Percentiles rank a stretch among this genome's conserved stretches.
These are phyloP conservation scores for Agrocybe praecox DNA, from an alignment of 768 basidiomycete genomes.

Conservation along the genomic window DNA sequence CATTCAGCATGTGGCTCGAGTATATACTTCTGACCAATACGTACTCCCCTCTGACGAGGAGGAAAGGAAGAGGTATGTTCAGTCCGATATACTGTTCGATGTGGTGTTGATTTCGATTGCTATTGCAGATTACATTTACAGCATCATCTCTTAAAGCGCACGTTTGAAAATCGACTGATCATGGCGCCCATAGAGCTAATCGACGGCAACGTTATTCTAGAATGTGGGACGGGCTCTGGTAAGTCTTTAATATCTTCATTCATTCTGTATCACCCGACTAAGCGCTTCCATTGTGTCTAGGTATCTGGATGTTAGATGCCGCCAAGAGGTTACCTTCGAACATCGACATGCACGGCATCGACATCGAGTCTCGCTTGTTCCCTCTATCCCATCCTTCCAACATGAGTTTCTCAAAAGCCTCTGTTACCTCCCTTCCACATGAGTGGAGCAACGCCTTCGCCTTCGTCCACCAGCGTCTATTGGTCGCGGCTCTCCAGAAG, in stretches of 20 bases:
- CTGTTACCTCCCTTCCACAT: slow-evolving; percentile 12
- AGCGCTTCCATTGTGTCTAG: neutral
- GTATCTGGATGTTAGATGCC: slow-evolving; percentile 22
- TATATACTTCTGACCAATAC: slow-evolving; percentile 10
- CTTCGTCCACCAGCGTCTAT: slow-evolving; percentile 22
- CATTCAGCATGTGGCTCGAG: slow-evolving; percentile 5
- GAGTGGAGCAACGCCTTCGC: slow-evolving; percentile 19
- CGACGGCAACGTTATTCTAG: slow-evolving; percentile 14
- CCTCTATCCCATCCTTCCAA: slow-evolving; percentile 13
- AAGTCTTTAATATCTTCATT: neutral
- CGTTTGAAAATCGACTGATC: slow-evolving; percentile 14
- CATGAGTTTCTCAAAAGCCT: slow-evolving; percentile 12
- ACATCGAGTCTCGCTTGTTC: slow-evolving; percentile 22
- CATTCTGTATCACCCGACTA: neutral
- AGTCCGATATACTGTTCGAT: neutral
- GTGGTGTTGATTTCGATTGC: neutral
- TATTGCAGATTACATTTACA: slow-evolving; percentile 10
- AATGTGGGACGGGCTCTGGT: slow-evolving; percentile 21
- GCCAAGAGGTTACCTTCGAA: slow-evolving; percentile 7
- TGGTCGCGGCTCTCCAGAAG: slow-evolving; percentile 16
- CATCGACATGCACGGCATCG: slow-evolving; percentile 17
- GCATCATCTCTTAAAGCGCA: slow-evolving; percentile 7
- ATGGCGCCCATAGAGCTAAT: slow-evolving; percentile 13
- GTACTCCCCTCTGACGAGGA: slow-evolving; percentile 15
- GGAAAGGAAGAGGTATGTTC: slow-evolving; percentile 13